A percentile compares a stretch with the other conserved stretches of the same genome.
phyloP scores from a whole-genome alignment of 2,329 filamentous ascomycete species.

The Neofusicoccum laricinum region DNA sequence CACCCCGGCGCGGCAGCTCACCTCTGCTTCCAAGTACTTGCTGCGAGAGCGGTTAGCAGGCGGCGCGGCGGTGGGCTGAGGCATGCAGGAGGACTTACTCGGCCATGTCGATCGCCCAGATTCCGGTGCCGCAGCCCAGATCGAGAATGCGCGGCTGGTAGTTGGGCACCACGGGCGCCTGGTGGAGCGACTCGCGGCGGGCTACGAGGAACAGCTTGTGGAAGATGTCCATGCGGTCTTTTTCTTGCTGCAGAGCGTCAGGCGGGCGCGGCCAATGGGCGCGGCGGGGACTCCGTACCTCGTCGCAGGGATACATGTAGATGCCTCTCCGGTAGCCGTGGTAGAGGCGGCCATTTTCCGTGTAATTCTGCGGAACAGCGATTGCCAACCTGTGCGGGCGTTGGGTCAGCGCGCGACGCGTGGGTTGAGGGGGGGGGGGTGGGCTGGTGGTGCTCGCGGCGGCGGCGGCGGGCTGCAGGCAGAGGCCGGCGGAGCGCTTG shows the following conservation, averaged over 20 bases:
- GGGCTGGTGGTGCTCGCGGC: background rate
- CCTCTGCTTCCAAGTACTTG: constrained; percentile 56
- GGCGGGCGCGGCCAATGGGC: background rate
- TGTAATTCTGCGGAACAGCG: constrained; percentile 44
- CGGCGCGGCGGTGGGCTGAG: background rate
- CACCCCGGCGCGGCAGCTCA: constrained; percentile 22
- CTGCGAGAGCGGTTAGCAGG: constrained; percentile 36
- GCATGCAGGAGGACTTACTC: constrained; percentile 53
- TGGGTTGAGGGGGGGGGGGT: background rate
- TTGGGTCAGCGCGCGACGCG: background rate
- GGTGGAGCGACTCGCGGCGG: constrained; percentile 51
- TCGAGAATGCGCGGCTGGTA: constrained; percentile 54
- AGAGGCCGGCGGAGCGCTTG: constrained; percentile 3
- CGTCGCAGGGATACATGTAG: constrained; percentile 76
- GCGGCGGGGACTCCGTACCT: constrained; percentile 47
- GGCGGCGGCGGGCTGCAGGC: background rate
- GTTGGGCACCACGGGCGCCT: constrained; percentile 40
- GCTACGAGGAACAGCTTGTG: constrained; percentile 72
- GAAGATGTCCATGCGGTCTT: constrained; percentile 76
- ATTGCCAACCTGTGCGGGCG: constrained; percentile 33
- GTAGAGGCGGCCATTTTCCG: constrained; percentile 68
- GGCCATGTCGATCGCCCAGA: constrained; percentile 86
- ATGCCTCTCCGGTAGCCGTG: constrained; percentile 65
- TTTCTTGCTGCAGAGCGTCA: constrained; percentile 55
- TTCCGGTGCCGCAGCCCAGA: constrained; percentile 82